These are phyloP conservation scores for Colletotrichum sojae DNA, from an alignment of 2,329 filamentous ascomycete species.

Conservation along the genomic window DNA sequence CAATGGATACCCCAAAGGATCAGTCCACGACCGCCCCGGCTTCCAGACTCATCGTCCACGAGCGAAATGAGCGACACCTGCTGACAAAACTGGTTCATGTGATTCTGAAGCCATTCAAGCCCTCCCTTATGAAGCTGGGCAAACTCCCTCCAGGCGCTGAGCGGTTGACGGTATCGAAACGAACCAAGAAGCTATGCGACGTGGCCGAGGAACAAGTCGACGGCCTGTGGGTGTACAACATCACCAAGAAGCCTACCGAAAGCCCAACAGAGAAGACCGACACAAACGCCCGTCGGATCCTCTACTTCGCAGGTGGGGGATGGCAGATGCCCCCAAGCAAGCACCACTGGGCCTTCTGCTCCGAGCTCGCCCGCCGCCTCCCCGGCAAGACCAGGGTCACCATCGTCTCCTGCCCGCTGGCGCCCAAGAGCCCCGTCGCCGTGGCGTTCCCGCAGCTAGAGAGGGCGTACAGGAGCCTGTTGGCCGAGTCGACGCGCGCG, in stretches of 20 bases:
- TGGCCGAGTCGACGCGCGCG: constrained; percentile 53
- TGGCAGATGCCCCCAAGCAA: constrained; percentile 66
- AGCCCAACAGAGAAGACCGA: constrained; percentile 39
- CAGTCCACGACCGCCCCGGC: background rate
- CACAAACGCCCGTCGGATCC: constrained; percentile 49
- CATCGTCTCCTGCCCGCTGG: constrained; percentile 67
- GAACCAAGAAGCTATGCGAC: background rate
- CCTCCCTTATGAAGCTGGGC: background rate
- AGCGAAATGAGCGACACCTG: constrained; percentile 1
- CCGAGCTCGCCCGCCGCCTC: constrained; percentile 59
- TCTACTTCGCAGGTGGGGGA: constrained; percentile 70
- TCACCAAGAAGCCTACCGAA: constrained; percentile 6
- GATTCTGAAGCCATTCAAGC: background rate
- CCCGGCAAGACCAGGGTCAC: constrained; percentile 57
- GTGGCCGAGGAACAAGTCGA: constrained; percentile 36
- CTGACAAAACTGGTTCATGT: background rate
- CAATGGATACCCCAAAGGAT: background rate
- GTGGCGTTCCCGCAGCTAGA: constrained; percentile 62
- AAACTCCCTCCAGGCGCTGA: background rate
- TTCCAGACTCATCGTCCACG: background rate
- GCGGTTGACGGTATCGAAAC: background rate
- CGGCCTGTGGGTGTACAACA: constrained; percentile 47
- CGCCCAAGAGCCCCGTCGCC: constrained; percentile 65
- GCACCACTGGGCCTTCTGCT: constrained; percentile 67
- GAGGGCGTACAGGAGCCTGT: constrained; percentile 57